phyloP scores from a whole-genome alignment of 78 protist species.

The Dictyostelium capitatum region DNA sequence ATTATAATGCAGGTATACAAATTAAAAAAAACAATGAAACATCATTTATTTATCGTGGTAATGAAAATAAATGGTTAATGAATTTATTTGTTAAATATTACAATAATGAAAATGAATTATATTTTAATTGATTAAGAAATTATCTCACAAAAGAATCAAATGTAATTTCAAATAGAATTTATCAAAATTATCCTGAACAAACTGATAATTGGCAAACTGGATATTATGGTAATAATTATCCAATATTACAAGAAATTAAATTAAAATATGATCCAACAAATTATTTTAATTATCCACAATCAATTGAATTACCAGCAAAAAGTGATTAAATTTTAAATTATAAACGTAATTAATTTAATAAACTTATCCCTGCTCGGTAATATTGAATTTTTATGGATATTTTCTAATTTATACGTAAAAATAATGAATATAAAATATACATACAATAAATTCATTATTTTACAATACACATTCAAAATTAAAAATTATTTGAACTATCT shows the following conservation, averaged over 20 bases:
- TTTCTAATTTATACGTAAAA: too few species aligned
- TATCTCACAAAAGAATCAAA: neutral
- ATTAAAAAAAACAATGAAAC: neutral
- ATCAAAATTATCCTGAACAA: slow-evolving; percentile 30
- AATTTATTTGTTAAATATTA: neutral
- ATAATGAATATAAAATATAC: too few species aligned
- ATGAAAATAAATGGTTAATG: neutral
- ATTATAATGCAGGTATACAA: neutral
- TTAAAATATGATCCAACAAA: slow-evolving; percentile 10
- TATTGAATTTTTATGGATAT: too few species aligned
- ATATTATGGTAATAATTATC: slow-evolving; percentile 13
- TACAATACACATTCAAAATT: too few species aligned
- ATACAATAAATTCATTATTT: too few species aligned
- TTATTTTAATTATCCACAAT: slow-evolving; percentile 20
- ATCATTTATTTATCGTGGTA: neutral
- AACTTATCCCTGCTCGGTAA: too few species aligned
- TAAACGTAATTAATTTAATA: too few species aligned
- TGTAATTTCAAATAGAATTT: neutral
- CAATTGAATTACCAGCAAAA: slow-evolving; percentile 1
- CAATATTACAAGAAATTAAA: slow-evolving; percentile 11
- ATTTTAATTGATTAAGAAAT: neutral
- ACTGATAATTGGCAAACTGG: neutral
- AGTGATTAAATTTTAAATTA: too few species aligned
- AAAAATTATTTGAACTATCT: too few species aligned
- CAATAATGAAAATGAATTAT: neutral